Evolutionary conservation across 1,284 basidiomycete species (phyloP).

Genomic region (Heterobasidion annosum): DNA sequence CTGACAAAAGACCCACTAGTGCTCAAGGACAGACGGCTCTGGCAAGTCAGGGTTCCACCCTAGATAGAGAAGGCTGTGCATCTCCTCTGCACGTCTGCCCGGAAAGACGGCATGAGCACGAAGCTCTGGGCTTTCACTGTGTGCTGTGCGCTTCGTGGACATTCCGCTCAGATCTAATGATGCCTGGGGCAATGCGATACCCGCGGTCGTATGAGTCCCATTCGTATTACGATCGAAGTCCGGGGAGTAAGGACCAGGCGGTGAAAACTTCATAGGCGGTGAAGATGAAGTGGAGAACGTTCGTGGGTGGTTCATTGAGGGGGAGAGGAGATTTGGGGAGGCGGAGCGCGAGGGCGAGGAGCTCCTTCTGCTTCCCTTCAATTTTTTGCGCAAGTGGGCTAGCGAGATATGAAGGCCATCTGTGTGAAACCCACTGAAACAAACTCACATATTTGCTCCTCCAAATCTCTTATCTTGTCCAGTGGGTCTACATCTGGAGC

Average conservation of each 20-base stretch:
- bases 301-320: conserved; percentile 12
- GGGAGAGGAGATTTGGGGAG: conserved; percentile 27
- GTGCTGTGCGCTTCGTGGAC: conserved; percentile 32
- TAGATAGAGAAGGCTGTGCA: conserved; percentile 56
- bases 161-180: conserved; percentile 35
- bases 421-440: not conserved
- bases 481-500: conserved; percentile 66
- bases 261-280: conserved; percentile 4
- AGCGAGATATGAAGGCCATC: not conserved
- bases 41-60: conserved; percentile 81
- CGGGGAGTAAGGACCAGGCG: conserved; percentile 4
- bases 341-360: conserved; percentile 21
- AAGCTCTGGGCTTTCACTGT: conserved; percentile 44
- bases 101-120: conserved; percentile 7
- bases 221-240: not conserved
- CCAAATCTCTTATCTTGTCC: conserved; percentile 68
- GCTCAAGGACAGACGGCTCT: conserved; percentile 57
- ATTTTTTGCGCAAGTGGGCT: conserved; percentile 57
- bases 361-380: conserved; percentile 44
- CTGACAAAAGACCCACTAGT: conserved; percentile 42
- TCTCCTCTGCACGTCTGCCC: conserved; percentile 30
- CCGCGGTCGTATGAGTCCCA: conserved; percentile 6
- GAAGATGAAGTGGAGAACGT: conserved; percentile 12
- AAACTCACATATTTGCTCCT: conserved; percentile 64
- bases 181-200: conserved; percentile 37